These are phyloP conservation scores for Podaxis mareebaensis DNA, from an alignment of 768 basidiomycete genomes.

Conservation along the genomic window DNA sequence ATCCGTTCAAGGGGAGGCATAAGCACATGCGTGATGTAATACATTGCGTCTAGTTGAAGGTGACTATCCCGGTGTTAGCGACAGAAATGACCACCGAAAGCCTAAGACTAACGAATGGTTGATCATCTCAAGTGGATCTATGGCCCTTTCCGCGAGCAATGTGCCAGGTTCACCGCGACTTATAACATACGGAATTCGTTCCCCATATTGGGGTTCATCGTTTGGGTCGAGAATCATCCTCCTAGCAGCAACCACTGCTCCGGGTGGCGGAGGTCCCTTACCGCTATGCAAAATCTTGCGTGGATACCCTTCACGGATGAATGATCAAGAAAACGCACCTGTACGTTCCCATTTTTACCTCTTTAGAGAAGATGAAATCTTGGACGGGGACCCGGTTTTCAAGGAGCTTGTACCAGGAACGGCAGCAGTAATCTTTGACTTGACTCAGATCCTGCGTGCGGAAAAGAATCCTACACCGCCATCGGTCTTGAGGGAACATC, in stretches of 20 bases:
- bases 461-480: slow-evolving; percentile 72
- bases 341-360: slow-evolving; percentile 92
- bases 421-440: slow-evolving; percentile 86
- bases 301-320: background rate
- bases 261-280: slow-evolving; percentile 86
- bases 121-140: slow-evolving; percentile 32
- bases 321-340: slow-evolving; percentile 47
- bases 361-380: slow-evolving; percentile 94
- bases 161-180: slow-evolving; percentile 59
- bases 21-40: slow-evolving; percentile 86
- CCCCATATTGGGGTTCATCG: slow-evolving; percentile 88
- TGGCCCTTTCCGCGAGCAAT: slow-evolving; percentile 45
- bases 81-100: background rate
- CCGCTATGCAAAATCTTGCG: slow-evolving; percentile 50
- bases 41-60: slow-evolving; percentile 77
- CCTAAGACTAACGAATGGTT: slow-evolving; percentile 22
- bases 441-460: slow-evolving; percentile 85
- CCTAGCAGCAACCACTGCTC: slow-evolving; percentile 81
- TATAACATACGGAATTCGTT: slow-evolving; percentile 92
- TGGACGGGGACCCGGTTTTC: slow-evolving; percentile 82
- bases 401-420: slow-evolving; percentile 82
- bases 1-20: slow-evolving; percentile 90
- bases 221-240: slow-evolving; percentile 73
- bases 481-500: slow-evolving; percentile 1
- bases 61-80: slow-evolving; percentile 41